Evolutionary conservation across 306 rosid genomes (phyloP), one percentile per base, ranked within the genome.

Genomic region (Senna siamea): DNA sequence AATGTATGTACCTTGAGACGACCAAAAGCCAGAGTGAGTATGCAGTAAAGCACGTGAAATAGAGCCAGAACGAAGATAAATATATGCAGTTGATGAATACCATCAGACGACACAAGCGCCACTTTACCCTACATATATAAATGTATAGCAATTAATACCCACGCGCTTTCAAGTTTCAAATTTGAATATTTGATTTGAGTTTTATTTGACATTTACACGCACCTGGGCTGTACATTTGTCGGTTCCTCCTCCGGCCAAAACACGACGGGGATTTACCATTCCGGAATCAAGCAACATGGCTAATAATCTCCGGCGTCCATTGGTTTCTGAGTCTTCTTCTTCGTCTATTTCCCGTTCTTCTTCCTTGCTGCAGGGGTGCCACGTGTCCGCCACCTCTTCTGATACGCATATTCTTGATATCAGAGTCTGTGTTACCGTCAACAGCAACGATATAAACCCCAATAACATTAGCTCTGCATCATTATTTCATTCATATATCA

Each of bases 21-120:
- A 4, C 94, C 93, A 12, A 93, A 72, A 75, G 78, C 93, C 74
- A 89, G 72, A 40, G 97, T 93, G 61, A 89, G 83, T 19, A 88
- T 44, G 84, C 98, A 90, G 67, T 86, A 87, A 30, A 90, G 83
- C 6, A 90, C 84, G 43, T 93, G 98, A 55, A 78, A 93, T 68
- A 86, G 58, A 40, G 97, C 97, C 74, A 93, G 63, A 34, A 81
- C 93, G 66, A 93, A 93, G 69, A 93, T 93, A 48, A 93, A 93
- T 67, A 86, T 90, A 69, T 93, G 98, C 11, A 93, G 88, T 69
- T 93, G 98, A 81, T 92, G 96, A 70, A 92, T 89, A 40, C 91
- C 96, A 3, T 81, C 84, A 0, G 84, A 32, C 0, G 97, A 92
- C 13, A 92, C 85, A 72, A 92, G 83, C 26, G 93, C 62, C 0